Evolutionary conservation across 768 basidiomycete species (phyloP), one percentile per base, ranked within the genome.

Genomic region (Exsudoporus frostii): DNA sequence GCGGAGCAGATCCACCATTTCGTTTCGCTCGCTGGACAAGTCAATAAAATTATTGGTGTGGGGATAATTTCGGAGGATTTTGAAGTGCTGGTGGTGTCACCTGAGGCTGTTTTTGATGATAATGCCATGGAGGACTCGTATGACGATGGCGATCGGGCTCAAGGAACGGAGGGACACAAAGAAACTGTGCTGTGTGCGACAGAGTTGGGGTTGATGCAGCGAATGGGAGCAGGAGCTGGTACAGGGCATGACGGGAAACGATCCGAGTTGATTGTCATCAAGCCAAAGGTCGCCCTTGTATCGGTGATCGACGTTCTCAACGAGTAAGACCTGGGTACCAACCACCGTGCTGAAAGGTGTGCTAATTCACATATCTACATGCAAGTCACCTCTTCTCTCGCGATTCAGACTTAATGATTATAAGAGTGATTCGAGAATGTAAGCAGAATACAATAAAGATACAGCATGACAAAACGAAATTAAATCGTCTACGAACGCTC

Each of bases 21-120:
- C 37, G 73, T 79, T 33, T 70, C 71, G 41, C 65, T 73, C 17
- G 77, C 81, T 13, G 70, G 76, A 37, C 71, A 70, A 14, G 61
- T 84, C 29, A 81, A 81, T 39, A 65, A 62, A 43, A 53, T 61
- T 1, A 54, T 65, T 2, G 57, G 61, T 1, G 57, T 60, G 25
- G 67, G 59, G 24, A 50, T 62, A 17, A 47, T 67, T 5, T 67
- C 61, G 13, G 65, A 63, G 13, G 62, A 68, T 40, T 60, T 69
- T 11, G 64, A 68, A 19, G 59, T 68, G n/a, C 14, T 56, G 27
- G 49, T 54, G 6, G 48, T 57, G 1, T 48, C 22, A 43, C 60
- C 64, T 17, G 59, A 49, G 6, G 24, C 34, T 7, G n/a, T 4
- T 11, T 65, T 60, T 14, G 55, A 67, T 22, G 43, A 40, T 7